phyloP scores from a whole-genome alignment of 768 basidiomycete species.

The Boletus rubropictus region DNA sequence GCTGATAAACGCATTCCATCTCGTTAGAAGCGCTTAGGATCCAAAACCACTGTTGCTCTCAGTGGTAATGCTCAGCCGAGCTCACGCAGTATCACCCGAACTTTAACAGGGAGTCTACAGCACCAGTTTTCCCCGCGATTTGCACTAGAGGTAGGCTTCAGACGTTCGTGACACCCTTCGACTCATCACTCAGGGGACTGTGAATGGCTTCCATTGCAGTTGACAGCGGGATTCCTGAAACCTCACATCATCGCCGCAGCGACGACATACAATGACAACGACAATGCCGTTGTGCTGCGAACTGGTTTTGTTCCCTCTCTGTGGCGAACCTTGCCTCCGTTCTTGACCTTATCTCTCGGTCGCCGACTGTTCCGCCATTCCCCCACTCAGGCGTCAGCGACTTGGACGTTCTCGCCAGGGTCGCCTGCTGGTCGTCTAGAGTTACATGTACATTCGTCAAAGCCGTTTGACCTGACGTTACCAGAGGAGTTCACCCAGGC shows the following conservation, averaged over 20 bases:
- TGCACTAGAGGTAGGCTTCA: slow-evolving; percentile 37
- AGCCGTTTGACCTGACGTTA: slow-evolving; percentile 32
- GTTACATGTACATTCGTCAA: slow-evolving; percentile 40
- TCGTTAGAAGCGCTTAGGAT: slow-evolving; percentile 42
- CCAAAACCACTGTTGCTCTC: slow-evolving; percentile 40
- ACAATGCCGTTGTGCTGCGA: slow-evolving; percentile 41
- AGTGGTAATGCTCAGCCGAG: slow-evolving; percentile 33
- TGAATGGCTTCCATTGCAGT: slow-evolving; percentile 27
- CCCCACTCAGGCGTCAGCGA: slow-evolving; percentile 42
- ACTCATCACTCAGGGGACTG: slow-evolving; percentile 6
- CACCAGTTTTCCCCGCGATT: slow-evolving; percentile 72
- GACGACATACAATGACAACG: slow-evolving; percentile 44
- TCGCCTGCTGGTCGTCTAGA: slow-evolving; percentile 29
- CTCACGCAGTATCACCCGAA: slow-evolving; percentile 28
- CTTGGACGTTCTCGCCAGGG: slow-evolving; percentile 25
- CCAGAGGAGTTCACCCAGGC: slow-evolving; percentile 20
- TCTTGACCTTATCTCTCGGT: slow-evolving; percentile 39
- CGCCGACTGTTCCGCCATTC: slow-evolving; percentile 49
- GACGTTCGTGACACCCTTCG: slow-evolving; percentile 14
- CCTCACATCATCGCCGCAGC: slow-evolving; percentile 40
- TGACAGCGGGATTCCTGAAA: slow-evolving; percentile 36
- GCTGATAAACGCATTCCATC: slow-evolving; percentile 17
- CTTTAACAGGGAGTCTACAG: slow-evolving; percentile 62
- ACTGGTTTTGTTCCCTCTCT: slow-evolving; percentile 33
- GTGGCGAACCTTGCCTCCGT: slow-evolving; percentile 32